These are phyloP conservation scores for Paratinospora sagittata DNA, from an alignment of 164 flowering plant genomes.

Conservation along the genomic window DNA sequence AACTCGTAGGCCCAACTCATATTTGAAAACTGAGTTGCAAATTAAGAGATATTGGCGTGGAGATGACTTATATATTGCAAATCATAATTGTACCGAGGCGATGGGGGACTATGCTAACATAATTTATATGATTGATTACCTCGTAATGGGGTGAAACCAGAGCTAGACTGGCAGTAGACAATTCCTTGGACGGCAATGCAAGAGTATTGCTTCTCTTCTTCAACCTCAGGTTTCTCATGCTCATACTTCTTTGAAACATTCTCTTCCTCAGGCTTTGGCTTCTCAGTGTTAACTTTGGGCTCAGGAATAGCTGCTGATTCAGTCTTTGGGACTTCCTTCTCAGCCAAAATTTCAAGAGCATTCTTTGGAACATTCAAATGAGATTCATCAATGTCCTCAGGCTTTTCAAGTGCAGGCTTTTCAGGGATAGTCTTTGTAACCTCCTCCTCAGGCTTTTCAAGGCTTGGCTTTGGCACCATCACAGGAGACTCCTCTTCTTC, in stretches of 20 bases:
- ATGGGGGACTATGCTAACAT: no score
- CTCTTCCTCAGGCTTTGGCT: not conserved
- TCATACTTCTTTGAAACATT: no score
- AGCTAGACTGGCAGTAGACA: constrained; percentile 28
- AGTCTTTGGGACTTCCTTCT: not conserved
- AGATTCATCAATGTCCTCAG: not conserved
- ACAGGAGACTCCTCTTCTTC: not conserved
- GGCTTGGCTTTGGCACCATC: not conserved
- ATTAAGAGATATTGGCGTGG: no score
- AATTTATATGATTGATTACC: constrained; percentile 13
- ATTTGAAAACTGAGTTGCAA: no score
- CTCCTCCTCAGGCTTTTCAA: not conserved
- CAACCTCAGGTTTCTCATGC: not conserved
- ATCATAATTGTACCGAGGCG: no score
- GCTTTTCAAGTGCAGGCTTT: not conserved
- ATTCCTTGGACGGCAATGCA: constrained; percentile 31
- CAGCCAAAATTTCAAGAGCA: not conserved
- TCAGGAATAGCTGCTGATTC: not conserved
- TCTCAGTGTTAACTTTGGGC: no score
- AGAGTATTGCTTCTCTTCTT: not conserved
- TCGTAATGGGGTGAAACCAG: constrained; percentile 23
- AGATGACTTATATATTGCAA: no score
- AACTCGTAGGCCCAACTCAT: no score
- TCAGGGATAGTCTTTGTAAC: not conserved
- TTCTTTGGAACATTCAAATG: not conserved